These are phyloP conservation scores for Leucogyrophana mollusca DNA, from an alignment of 768 basidiomycete species.

Conservation along the genomic window DNA sequence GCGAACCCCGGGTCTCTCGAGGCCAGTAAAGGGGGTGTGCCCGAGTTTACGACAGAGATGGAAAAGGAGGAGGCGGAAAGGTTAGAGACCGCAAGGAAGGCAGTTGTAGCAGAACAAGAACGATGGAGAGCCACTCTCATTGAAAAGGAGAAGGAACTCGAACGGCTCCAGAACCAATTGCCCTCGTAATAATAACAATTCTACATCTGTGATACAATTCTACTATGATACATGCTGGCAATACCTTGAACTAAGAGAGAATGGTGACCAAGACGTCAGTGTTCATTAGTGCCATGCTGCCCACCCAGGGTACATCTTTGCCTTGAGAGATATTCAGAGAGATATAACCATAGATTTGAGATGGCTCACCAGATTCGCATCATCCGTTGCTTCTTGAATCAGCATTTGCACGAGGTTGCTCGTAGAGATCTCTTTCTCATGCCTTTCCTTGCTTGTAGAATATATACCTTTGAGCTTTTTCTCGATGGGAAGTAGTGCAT, in stretches of 20 bases:
- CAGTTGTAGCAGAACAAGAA: conserved; percentile 74
- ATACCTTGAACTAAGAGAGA: too few relatives aligned
- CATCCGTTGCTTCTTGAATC: conserved; percentile 84
- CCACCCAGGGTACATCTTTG: conserved; percentile 92
- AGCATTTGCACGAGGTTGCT: conserved; percentile 88
- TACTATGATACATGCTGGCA: too few relatives aligned
- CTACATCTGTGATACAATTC: too few relatives aligned
- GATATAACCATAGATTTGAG: conserved; percentile 24
- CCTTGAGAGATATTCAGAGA: conserved; percentile 38
- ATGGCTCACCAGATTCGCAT: conserved; percentile 59
- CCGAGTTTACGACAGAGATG: conserved; percentile 85
- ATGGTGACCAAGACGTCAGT: background rate
- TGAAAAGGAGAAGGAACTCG: conserved; percentile 82
- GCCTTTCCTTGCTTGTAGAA: conserved; percentile 42
- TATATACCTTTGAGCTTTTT: conserved; percentile 80
- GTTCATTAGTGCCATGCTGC: conserved; percentile 65
- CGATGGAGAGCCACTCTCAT: conserved; percentile 64
- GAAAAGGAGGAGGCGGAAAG: conserved; percentile 83
- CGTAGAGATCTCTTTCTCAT: conserved; percentile 56
- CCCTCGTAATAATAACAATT: too few relatives aligned
- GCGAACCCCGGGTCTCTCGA: conserved; percentile 61
- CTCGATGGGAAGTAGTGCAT: conserved; percentile 77
- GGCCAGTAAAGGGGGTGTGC: conserved; percentile 63
- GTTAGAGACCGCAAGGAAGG: conserved; percentile 72
- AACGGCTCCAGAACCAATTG: conserved; percentile 54